Conservation (phyloP, 2,329 filamentous ascomycete species). For the Proliferodiscus dingleyae region DNA sequence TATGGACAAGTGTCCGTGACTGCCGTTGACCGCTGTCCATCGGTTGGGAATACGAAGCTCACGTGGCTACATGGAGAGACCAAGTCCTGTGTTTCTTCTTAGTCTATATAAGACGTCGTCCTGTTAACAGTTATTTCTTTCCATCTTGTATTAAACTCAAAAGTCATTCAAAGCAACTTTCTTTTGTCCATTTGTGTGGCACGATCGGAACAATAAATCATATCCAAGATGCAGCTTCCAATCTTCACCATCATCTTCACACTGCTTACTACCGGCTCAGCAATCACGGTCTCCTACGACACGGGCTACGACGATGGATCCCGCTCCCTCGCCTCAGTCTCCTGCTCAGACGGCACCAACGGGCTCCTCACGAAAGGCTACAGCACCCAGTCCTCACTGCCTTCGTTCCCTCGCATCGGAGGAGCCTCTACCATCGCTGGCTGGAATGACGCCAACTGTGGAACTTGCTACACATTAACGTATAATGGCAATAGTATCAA, state of each 20-base stretch:
- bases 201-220: too few relatives aligned
- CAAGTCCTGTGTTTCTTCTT: background rate
- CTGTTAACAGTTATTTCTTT: background rate
- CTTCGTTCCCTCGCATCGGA: slow-evolving; percentile 51
- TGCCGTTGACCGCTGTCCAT: slow-evolving; percentile 1
- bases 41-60: slow-evolving; percentile 1
- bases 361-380: slow-evolving; percentile 55
- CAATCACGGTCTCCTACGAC: slow-evolving; percentile 62
- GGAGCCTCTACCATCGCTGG: slow-evolving; percentile 46
- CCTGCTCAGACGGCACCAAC: slow-evolving; percentile 65
- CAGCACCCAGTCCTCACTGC: slow-evolving; percentile 48
- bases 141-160: background rate
- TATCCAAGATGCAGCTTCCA: slow-evolving; percentile 40
- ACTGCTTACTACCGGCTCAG: slow-evolving; percentile 34
- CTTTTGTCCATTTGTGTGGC: too few relatives aligned
- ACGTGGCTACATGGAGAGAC: background rate
- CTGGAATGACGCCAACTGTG: slow-evolving; percentile 53
- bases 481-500: slow-evolving; percentile 49
- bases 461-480: slow-evolving; percentile 52
- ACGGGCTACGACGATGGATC: slow-evolving; percentile 59
- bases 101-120: background rate
- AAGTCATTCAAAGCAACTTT: too few relatives aligned
- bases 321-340: slow-evolving; percentile 51
- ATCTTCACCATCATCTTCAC: slow-evolving; percentile 37
- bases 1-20: background rate